Percentiles rank a stretch among this genome's conserved stretches.
These are phyloP conservation scores for Penicillium corylophilum DNA, from an alignment of 2,329 filamentous ascomycete species.

Conservation along the genomic window DNA sequence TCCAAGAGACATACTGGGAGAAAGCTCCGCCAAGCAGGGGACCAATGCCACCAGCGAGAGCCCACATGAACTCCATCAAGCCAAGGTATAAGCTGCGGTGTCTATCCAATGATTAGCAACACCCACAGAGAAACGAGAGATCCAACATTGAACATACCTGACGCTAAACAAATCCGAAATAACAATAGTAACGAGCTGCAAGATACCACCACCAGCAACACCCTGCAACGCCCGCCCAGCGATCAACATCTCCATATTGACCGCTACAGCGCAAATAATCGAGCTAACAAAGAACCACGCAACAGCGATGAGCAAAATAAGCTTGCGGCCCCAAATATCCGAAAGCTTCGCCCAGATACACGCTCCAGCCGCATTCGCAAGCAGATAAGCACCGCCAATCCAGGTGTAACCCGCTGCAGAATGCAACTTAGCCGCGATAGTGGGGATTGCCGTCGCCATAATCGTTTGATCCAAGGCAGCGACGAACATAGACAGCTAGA, in stretches of 20 bases:
- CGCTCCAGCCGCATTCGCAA: constrained; percentile 65
- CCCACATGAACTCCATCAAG: constrained; percentile 55
- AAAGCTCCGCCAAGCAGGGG: constrained; percentile 56
- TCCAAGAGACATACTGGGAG: constrained; percentile 45
- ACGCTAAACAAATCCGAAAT: constrained; percentile 58
- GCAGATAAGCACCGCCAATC: constrained; percentile 72
- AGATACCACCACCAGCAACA: constrained; percentile 53
- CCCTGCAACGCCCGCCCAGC: constrained; percentile 56
- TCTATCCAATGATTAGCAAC: constrained; percentile 24
- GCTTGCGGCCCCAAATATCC: constrained; percentile 60
- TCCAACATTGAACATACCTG: constrained; percentile 28
- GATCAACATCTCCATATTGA: constrained; percentile 54
- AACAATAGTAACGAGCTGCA: constrained; percentile 54
- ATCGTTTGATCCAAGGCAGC: constrained; percentile 52
- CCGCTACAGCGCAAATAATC: constrained; percentile 50
- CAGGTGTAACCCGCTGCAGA: constrained; percentile 72
- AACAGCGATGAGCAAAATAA: constrained; percentile 51
- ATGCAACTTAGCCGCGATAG: constrained; percentile 60
- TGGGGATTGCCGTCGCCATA: constrained; percentile 61
- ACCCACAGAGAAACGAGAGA: background rate
- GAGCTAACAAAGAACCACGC: constrained; percentile 51
- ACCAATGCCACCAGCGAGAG: constrained; percentile 53
- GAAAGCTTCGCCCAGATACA: constrained; percentile 68
- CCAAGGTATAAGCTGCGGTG: constrained; percentile 52
- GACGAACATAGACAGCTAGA: constrained; percentile 32